Evolutionary conservation across 345 rosid genomes (phyloP).

Genomic region (Eucalyptus sp.): DNA sequence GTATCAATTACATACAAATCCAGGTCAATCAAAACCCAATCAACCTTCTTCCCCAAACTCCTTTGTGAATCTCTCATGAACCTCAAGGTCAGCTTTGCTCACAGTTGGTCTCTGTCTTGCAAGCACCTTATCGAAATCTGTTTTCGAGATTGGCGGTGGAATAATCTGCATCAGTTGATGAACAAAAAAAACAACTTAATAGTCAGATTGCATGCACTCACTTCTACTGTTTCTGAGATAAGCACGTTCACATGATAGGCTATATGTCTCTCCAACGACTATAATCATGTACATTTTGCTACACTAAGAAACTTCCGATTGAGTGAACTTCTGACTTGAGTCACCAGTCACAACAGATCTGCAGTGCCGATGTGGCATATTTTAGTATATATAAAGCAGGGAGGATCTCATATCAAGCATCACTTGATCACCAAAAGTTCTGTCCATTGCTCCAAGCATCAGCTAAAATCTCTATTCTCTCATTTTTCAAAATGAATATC

Average conservation of each 20-base stretch:
- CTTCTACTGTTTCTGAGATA: neutral
- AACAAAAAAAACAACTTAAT: neutral
- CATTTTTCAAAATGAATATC: neutral
- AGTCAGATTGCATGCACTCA: neutral
- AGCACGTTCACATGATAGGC: neutral
- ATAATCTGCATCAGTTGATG: constrained; percentile 40
- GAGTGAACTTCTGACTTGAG: neutral
- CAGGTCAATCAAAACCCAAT: neutral
- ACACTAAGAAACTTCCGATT: neutral
- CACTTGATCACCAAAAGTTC: neutral
- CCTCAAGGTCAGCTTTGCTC: constrained; percentile 77
- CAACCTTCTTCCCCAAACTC: constrained; percentile 98
- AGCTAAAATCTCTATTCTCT: neutral
- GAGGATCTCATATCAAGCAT: neutral
- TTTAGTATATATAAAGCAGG: neutral
- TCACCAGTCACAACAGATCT: neutral
- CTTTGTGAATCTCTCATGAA: constrained; percentile 90
- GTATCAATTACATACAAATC: constrained; percentile 12
- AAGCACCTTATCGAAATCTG: constrained; percentile 90
- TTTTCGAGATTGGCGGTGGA: constrained; percentile 72
- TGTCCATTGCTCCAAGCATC: neutral
- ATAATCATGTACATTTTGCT: neutral
- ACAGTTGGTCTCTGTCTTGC: constrained; percentile 93
- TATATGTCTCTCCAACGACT: neutral
- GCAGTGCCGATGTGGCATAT: neutral